These are phyloP conservation scores for Sutorius australiensis DNA, from an alignment of 768 basidiomycete genomes.

Conservation along the genomic window DNA sequence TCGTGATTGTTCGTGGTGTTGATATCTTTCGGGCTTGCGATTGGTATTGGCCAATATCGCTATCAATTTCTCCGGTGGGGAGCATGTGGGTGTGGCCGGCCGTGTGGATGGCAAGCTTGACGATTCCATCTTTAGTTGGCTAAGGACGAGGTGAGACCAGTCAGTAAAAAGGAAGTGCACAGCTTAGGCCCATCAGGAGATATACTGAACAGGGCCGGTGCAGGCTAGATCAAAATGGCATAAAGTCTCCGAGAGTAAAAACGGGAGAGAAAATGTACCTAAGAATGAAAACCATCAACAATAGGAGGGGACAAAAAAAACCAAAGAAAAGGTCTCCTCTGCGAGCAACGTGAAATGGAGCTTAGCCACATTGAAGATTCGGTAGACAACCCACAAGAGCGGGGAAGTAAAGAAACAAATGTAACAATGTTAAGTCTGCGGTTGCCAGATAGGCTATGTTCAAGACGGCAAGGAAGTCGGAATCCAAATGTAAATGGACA, in stretches of 20 bases:
- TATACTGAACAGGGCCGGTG: neutral
- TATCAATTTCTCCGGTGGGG: neutral
- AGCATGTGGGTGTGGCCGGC: slow-evolving; percentile 60
- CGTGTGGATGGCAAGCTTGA: slow-evolving; percentile 78
- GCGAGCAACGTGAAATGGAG: neutral
- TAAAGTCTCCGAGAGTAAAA: neutral
- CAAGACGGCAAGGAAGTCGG: neutral
- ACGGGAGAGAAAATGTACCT: neutral
- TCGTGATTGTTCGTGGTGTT: slow-evolving; percentile 68
- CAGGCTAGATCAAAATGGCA: no score
- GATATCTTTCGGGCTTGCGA: slow-evolving; percentile 45
- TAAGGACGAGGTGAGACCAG: slow-evolving; percentile 23
- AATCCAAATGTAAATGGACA: neutral
- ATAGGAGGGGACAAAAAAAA: neutral
- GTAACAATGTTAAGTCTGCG: neutral
- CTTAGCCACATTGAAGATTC: neutral
- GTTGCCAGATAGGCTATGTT: neutral
- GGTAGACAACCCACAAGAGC: neutral
- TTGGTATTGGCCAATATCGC: neutral
- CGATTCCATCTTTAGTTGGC: slow-evolving; percentile 63
- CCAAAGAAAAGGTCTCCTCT: neutral
- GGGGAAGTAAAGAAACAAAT: neutral
- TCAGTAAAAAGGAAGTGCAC: neutral
- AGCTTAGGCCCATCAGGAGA: neutral
- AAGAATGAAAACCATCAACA: neutral